These are phyloP conservation scores for Orbilia blumenaviensis DNA, from an alignment of 2,329 filamentous ascomycete genomes.

Conservation along the genomic window DNA sequence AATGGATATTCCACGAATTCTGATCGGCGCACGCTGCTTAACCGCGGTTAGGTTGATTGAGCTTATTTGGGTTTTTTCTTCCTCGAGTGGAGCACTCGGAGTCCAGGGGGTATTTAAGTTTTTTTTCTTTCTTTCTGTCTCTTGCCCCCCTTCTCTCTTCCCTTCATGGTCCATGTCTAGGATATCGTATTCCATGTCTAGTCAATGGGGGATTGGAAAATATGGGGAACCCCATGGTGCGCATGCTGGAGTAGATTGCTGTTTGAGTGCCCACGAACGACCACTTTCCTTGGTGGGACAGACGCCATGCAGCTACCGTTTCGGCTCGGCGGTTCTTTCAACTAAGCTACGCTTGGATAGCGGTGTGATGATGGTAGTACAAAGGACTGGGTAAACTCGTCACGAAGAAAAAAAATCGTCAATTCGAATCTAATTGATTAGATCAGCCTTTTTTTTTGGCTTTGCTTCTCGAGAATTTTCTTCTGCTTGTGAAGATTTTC, in stretches of 20 bases:
- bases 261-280: background rate
- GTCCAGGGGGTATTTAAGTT: conserved; percentile 24
- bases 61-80: conserved; percentile 16
- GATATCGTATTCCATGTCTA: no score
- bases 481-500: conserved; percentile 14
- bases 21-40: background rate
- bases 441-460: no score
- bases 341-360: background rate
- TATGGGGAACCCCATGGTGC: no score
- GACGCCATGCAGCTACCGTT: conserved; percentile 12
- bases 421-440: conserved; percentile 9
- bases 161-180: no score
- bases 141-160: background rate
- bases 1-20: background rate
- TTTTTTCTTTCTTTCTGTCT: background rate
- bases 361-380: background rate
- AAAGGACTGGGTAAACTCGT: conserved; percentile 9
- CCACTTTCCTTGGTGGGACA: conserved; percentile 10
- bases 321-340: conserved; percentile 28
- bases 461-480: no score
- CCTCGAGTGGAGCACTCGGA: background rate
- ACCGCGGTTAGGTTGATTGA: background rate
- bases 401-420: no score
- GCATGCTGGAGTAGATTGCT: no score
- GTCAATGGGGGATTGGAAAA: background rate